A percentile compares a stretch with the other conserved stretches of the same genome.
phyloP scores from a whole-genome alignment of 768 basidiomycete species.

The Leccinum arenicola region DNA sequence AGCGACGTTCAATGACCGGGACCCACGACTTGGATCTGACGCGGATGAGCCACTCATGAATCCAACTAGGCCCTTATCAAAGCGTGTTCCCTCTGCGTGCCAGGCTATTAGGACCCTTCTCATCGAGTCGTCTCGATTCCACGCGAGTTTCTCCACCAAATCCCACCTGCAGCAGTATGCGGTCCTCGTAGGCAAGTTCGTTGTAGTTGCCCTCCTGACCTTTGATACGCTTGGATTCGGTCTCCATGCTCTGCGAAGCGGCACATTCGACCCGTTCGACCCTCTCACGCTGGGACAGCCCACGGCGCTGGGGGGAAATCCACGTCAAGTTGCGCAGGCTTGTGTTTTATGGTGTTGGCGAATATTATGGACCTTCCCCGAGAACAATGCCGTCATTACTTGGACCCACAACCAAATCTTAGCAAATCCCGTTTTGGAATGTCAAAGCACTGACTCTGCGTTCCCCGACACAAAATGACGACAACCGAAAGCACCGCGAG shows the following conservation, averaged over 20 bases:
- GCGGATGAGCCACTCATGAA: neutral
- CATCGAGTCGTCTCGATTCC: neutral
- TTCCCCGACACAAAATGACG: neutral
- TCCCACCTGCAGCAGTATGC: conserved; percentile 6
- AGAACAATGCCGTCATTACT: conserved; percentile 10
- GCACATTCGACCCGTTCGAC: neutral
- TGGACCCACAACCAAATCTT: conserved; percentile 18
- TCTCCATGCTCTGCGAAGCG: conserved; percentile 14
- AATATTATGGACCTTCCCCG: conserved; percentile 2
- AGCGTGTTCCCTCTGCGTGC: neutral
- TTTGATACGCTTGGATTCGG: conserved; percentile 21
- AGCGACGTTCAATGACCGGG: neutral
- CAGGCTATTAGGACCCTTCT: neutral
- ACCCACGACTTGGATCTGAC: neutral
- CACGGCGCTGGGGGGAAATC: neutral
- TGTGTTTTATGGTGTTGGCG: conserved; percentile 7
- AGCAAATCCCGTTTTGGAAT: conserved; percentile 10
- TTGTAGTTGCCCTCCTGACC: conserved; percentile 17
- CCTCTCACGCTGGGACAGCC: conserved; percentile 3
- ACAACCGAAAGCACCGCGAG: conserved; percentile 18
- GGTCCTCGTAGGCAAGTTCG: conserved; percentile 11
- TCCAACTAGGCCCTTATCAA: neutral
- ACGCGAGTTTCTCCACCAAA: neutral
- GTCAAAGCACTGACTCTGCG: conserved; percentile 14
- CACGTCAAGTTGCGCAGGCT: neutral